A percentile compares a stretch with the other conserved stretches of the same genome.
Conservation (phyloP, 257 asterid genomes). For the Ligustrum vulgare region DNA sequence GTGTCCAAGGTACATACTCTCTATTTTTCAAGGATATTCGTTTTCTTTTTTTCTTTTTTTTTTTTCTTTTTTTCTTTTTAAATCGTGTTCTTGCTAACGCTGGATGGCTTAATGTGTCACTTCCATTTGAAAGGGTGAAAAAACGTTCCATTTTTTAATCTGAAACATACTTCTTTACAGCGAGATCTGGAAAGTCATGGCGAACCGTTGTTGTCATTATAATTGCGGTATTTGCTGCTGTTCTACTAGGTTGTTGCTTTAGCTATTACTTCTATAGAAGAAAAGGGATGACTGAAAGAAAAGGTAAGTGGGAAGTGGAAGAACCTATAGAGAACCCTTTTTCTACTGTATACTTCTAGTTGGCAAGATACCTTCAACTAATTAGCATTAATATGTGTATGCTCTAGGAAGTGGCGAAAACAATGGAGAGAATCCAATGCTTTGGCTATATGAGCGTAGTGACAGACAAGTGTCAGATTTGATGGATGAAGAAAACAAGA, state of each 20-base stretch:
- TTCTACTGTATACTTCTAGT: background rate
- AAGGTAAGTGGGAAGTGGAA: slow-evolving; percentile 15
- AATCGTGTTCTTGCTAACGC: too few relatives aligned
- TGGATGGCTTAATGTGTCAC: too few relatives aligned
- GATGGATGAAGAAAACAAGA: slow-evolving; percentile 36
- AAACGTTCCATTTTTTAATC: too few relatives aligned
- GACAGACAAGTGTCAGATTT: slow-evolving; percentile 26
- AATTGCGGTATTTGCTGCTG: slow-evolving; percentile 23
- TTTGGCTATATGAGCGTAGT: slow-evolving; percentile 6
- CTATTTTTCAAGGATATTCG: background rate
- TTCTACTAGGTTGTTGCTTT: slow-evolving; percentile 22
- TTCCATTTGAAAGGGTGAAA: too few relatives aligned
- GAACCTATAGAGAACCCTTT: background rate
- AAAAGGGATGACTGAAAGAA: slow-evolving; percentile 8
- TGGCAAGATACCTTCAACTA: background rate
- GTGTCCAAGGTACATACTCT: slow-evolving; percentile 23
- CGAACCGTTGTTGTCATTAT: slow-evolving; percentile 14
- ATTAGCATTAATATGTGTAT: background rate
- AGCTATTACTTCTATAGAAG: slow-evolving; percentile 28
- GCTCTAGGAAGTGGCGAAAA: slow-evolving; percentile 19
- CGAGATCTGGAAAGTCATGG: background rate
- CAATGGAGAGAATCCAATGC: slow-evolving; percentile 11
- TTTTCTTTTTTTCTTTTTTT: too few relatives aligned
- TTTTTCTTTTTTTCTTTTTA: too few relatives aligned
- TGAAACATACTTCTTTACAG: background rate